Evolutionary conservation across 805 yeast species (phyloP).

Genomic region (Hanseniaspora vineae): DNA sequence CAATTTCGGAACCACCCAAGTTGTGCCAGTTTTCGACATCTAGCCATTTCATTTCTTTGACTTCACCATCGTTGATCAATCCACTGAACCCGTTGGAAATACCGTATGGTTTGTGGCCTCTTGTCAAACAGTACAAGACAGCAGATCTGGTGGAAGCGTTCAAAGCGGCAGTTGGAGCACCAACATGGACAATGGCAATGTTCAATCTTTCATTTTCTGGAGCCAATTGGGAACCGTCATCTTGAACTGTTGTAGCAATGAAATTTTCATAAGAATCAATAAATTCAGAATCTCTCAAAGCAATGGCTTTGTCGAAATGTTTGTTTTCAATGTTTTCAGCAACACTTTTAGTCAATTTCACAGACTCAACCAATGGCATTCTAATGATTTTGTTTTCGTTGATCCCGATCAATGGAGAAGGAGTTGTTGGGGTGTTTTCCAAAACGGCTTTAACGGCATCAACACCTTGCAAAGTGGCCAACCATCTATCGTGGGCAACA

Average conservation of each 20-base stretch:
- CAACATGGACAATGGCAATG: constrained; percentile 80
- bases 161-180: constrained; percentile 97
- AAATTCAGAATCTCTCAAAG: constrained; percentile 58
- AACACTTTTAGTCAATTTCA: constrained; percentile 54
- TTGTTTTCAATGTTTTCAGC: constrained; percentile 54
- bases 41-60: constrained; percentile 63
- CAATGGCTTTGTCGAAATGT: constrained; percentile 59
- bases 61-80: constrained; percentile 76
- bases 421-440: constrained; percentile 54
- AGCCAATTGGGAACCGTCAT: constrained; percentile 40
- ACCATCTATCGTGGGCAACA: constrained; percentile 56
- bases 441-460: constrained; percentile 69
- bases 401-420: constrained; percentile 68
- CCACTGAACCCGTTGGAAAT: constrained; percentile 92
- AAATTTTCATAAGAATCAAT: constrained; percentile 50
- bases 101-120: constrained; percentile 84
- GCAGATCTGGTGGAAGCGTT: constrained; percentile 89
- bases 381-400: constrained; percentile 59
- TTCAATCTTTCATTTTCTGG: constrained; percentile 52
- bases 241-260: constrained; percentile 54
- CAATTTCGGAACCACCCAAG: constrained; percentile 91
- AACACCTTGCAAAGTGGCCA: constrained; percentile 72
- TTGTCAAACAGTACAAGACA: constrained; percentile 73
- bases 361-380: constrained; percentile 61
- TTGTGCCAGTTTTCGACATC: constrained; percentile 83